phyloP scores from a whole-genome alignment of 306 rosid species.

The Lathyrus oleraceus region DNA sequence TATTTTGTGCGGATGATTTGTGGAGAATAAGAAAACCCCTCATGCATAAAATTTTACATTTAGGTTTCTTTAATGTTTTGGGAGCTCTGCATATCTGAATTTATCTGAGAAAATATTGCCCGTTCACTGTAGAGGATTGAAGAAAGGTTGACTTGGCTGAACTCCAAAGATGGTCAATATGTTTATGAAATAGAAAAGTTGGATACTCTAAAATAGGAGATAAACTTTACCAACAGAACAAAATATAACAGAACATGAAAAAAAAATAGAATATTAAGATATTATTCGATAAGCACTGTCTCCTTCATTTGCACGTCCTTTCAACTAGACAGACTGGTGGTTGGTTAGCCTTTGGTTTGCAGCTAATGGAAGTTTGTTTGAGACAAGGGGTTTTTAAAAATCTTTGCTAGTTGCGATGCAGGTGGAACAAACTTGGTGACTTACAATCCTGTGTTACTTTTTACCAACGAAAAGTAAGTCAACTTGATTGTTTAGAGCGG shows the following conservation, averaged over 20 bases:
- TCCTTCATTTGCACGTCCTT: background rate
- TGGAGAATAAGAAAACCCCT: background rate
- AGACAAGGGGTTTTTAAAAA: background rate
- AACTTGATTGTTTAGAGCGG: no score
- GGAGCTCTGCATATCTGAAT: slow-evolving; percentile 16
- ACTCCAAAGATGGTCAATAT: background rate
- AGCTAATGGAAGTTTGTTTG: background rate
- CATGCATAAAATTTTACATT: slow-evolving; percentile 14
- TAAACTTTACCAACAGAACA: background rate
- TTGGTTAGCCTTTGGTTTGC: background rate
- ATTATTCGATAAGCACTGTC: background rate
- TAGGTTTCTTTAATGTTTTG: slow-evolving; percentile 9
- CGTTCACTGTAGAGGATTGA: slow-evolving; percentile 14
- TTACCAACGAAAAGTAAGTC: no score
- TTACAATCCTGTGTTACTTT: no score
- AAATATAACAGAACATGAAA: background rate
- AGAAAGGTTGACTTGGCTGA: background rate
- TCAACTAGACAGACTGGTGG: background rate
- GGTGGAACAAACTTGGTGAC: background rate
- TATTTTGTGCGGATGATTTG: slow-evolving; percentile 19
- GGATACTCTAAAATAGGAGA: slow-evolving; percentile 15
- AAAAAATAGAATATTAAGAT: slow-evolving; percentile 2
- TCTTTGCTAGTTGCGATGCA: background rate
- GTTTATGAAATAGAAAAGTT: background rate
- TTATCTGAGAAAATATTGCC: slow-evolving; percentile 14